Evolutionary conservation across 306 rosid genomes (phyloP).

Genomic region (Cyamopsis tetragonoloba): DNA sequence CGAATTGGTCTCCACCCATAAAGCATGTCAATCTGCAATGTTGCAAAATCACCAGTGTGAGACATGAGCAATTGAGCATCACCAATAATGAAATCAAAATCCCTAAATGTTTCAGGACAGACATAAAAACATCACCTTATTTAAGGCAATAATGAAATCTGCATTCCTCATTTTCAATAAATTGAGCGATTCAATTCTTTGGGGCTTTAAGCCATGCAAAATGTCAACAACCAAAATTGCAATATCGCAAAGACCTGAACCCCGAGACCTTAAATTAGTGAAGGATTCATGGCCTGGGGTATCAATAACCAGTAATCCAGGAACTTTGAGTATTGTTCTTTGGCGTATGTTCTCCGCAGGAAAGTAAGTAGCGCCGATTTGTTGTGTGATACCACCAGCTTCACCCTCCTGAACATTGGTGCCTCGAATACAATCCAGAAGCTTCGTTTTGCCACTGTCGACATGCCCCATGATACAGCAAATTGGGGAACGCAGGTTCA

Average conservation of each 20-base stretch:
- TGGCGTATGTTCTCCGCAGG: constrained; percentile 93
- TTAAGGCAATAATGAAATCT: constrained; percentile 87
- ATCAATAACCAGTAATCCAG: constrained; percentile 88
- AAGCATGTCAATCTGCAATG: constrained; percentile 78
- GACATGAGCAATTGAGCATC: neutral
- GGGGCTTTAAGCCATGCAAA: constrained; percentile 97
- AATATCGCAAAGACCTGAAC: constrained; percentile 93
- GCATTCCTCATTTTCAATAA: constrained; percentile 93
- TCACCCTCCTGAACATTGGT: constrained; percentile 99
- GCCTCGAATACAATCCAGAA: constrained; percentile 89
- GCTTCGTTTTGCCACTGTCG: constrained; percentile 92
- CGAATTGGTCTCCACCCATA: constrained; percentile 85
- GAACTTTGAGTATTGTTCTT: constrained; percentile 86
- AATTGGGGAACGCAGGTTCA: constrained; percentile 94
- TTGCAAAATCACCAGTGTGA: constrained; percentile 16
- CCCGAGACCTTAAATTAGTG: constrained; percentile 84
- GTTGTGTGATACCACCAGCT: constrained; percentile 98
- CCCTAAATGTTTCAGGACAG: neutral
- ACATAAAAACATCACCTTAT: constrained; percentile 54
- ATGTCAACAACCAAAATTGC: constrained; percentile 97
- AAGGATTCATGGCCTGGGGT: constrained; percentile 97
- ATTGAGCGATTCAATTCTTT: constrained; percentile 87
- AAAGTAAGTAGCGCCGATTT: constrained; percentile 96
- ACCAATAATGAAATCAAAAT: neutral
- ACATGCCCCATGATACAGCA: constrained; percentile 99